Percentiles rank a stretch among this genome's conserved stretches.
These are phyloP conservation scores for Rosa persica DNA, from an alignment of 306 rosid genomes.

Conservation along the genomic window DNA sequence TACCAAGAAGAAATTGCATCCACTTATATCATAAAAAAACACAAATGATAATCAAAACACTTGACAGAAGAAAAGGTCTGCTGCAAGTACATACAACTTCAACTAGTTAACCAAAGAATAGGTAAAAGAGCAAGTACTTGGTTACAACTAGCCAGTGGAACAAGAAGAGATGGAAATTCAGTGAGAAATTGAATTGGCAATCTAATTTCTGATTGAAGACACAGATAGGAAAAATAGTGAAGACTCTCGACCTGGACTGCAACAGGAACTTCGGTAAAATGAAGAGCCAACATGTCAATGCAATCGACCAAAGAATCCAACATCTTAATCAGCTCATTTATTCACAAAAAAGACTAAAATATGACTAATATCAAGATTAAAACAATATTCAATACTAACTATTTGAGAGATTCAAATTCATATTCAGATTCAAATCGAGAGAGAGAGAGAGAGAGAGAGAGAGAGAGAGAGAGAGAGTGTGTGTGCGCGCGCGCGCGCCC, in stretches of 20 bases:
- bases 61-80: constrained; percentile 5
- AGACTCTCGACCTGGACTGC: constrained; percentile 88
- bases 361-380: not conserved
- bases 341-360: not conserved
- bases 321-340: not conserved
- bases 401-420: not conserved
- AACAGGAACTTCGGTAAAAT: constrained; percentile 62
- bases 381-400: not conserved
- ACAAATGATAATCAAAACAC: not conserved
- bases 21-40: constrained; percentile 4
- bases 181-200: constrained; percentile 59
- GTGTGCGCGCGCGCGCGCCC: too few species aligned
- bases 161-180: constrained; percentile 78
- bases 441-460: not conserved
- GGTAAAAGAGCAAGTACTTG: constrained; percentile 39
- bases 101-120: constrained; percentile 19
- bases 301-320: not conserved
- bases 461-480: too few species aligned
- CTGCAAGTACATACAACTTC: constrained; percentile 5
- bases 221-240: constrained; percentile 62
- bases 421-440: not conserved
- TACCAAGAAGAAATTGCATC: constrained; percentile 13
- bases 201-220: constrained; percentile 53
- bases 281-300: constrained; percentile 19
- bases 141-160: constrained; percentile 65